Percentiles rank a stretch among this genome's conserved stretches.
These are phyloP conservation scores for Xylaria cubensis DNA, from an alignment of 495 filamentous ascomycete species.

Conservation along the genomic window DNA sequence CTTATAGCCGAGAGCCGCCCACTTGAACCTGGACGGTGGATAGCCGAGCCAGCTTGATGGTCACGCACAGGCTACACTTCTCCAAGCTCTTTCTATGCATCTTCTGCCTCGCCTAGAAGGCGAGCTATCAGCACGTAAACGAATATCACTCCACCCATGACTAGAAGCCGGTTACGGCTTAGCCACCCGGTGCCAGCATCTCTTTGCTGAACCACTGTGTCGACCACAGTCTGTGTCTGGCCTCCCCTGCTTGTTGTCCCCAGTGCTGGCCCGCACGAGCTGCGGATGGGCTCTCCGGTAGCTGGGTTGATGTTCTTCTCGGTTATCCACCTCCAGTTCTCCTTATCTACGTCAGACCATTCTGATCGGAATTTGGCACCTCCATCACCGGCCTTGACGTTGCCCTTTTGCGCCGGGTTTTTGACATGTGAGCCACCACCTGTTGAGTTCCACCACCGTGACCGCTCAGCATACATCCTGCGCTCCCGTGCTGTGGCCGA, in stretches of 20 bases:
- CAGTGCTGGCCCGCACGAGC: slow-evolving; percentile 70
- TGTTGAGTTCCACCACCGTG: slow-evolving; percentile 96
- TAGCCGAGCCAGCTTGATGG: neutral
- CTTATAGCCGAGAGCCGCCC: neutral
- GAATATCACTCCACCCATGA: slow-evolving; percentile 71
- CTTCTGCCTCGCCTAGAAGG: slow-evolving; percentile 60
- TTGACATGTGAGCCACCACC: slow-evolving; percentile 81
- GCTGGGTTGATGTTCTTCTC: slow-evolving; percentile 79
- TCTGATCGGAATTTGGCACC: slow-evolving; percentile 87
- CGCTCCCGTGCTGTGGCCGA: slow-evolving; percentile 79
- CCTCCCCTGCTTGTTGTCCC: slow-evolving; percentile 71
- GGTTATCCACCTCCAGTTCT: slow-evolving; percentile 94
- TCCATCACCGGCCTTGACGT: slow-evolving; percentile 80
- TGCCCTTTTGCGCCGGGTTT: slow-evolving; percentile 52
- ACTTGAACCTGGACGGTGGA: neutral
- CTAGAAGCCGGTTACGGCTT: slow-evolving; percentile 73
- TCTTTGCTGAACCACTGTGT: slow-evolving; percentile 71
- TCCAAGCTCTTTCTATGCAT: slow-evolving; percentile 7
- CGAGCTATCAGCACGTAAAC: slow-evolving; percentile 80
- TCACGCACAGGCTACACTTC: neutral
- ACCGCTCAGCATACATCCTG: slow-evolving; percentile 75
- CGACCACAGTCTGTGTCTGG: slow-evolving; percentile 79
- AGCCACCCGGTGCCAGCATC: slow-evolving; percentile 86
- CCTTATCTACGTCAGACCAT: slow-evolving; percentile 88
- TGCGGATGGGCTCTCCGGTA: slow-evolving; percentile 69